Evolutionary conservation across 495 filamentous ascomycete species (phyloP).

Genomic region (Neurospora sp.): DNA sequence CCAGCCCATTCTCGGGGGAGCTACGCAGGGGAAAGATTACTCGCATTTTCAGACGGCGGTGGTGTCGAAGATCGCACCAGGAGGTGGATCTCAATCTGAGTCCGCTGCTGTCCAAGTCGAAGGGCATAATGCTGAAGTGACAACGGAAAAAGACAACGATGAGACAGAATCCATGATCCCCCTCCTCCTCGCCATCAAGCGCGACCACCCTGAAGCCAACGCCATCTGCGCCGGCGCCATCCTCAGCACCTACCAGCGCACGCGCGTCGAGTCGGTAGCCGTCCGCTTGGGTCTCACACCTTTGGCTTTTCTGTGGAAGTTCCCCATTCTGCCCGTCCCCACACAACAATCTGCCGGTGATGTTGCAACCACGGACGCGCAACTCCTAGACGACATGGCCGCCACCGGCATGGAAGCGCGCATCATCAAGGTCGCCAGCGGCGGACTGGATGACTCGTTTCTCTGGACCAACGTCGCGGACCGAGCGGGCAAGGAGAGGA

Average conservation of each 20-base stretch:
- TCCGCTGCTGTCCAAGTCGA: not conserved
- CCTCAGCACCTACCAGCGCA: slow-evolving; percentile 89
- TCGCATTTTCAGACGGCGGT: slow-evolving; percentile 10
- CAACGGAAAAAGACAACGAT: slow-evolving; percentile 30
- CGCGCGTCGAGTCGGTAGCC: slow-evolving; percentile 82
- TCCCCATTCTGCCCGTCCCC: slow-evolving; percentile 51
- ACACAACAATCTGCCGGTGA: not conserved
- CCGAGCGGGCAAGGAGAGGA: slow-evolving; percentile 33
- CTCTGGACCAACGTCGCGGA: slow-evolving; percentile 74
- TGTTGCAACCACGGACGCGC: slow-evolving; percentile 17
- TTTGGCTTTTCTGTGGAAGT: slow-evolving; percentile 85
- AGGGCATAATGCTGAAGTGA: too few species aligned
- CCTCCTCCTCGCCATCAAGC: slow-evolving; percentile 53
- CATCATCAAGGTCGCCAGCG: slow-evolving; percentile 90
- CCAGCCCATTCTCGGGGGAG: slow-evolving; percentile 55
- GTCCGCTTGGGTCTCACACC: slow-evolving; percentile 64
- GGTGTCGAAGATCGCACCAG: not conserved
- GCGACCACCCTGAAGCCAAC: slow-evolving; percentile 61
- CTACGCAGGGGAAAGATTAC: slow-evolving; percentile 58
- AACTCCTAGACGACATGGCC: slow-evolving; percentile 73
- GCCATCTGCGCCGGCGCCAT: slow-evolving; percentile 88
- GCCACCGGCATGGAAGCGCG: slow-evolving; percentile 65
- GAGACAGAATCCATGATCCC: slow-evolving; percentile 82
- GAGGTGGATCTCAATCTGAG: slow-evolving; percentile 1
- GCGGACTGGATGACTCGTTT: slow-evolving; percentile 70